phyloP scores from a whole-genome alignment of 352 stramenopile genomes.

The Phytophthora macrochlamydospora region DNA sequence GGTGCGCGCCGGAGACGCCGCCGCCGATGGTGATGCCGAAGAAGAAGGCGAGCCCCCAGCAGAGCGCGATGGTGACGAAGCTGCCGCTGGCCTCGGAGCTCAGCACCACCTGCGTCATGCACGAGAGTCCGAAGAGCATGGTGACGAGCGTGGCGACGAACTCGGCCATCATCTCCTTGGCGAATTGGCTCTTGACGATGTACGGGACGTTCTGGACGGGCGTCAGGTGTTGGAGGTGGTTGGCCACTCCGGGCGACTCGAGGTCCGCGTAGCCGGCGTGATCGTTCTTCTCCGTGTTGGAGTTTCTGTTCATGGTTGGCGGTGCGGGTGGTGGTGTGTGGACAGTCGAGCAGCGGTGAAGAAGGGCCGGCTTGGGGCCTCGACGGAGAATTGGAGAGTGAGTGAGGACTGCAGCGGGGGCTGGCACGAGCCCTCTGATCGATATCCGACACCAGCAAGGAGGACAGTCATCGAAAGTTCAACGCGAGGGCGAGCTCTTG shows the following conservation, averaged over 20 bases:
- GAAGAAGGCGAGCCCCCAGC: constrained; percentile 48
- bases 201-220: constrained; percentile 25
- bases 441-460: not conserved
- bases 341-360: constrained; percentile 1
- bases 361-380: constrained; percentile 6
- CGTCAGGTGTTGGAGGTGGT: constrained; percentile 19
- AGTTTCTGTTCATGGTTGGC: constrained; percentile 18
- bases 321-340: not conserved
- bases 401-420: constrained; percentile 10
- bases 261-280: constrained; percentile 22
- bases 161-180: constrained; percentile 43
- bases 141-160: constrained; percentile 33
- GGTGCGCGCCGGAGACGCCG: constrained; percentile 38
- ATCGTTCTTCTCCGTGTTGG: constrained; percentile 27
- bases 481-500: constrained; percentile 3
- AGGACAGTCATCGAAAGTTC: constrained; percentile 4
- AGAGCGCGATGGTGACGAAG: constrained; percentile 41
- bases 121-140: constrained; percentile 30
- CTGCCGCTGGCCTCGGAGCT: constrained; percentile 20
- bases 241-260: constrained; percentile 14
- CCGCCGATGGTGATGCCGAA: constrained; percentile 36
- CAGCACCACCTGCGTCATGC: constrained; percentile 24
- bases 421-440: not conserved
- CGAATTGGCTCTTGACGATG: constrained; percentile 43
- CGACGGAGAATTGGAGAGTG: constrained; percentile 30